Evolutionary conservation across 2,329 filamentous ascomycete species (phyloP), one percentile per base, ranked within the genome.

Genomic region (Huntiella omanensis): DNA sequence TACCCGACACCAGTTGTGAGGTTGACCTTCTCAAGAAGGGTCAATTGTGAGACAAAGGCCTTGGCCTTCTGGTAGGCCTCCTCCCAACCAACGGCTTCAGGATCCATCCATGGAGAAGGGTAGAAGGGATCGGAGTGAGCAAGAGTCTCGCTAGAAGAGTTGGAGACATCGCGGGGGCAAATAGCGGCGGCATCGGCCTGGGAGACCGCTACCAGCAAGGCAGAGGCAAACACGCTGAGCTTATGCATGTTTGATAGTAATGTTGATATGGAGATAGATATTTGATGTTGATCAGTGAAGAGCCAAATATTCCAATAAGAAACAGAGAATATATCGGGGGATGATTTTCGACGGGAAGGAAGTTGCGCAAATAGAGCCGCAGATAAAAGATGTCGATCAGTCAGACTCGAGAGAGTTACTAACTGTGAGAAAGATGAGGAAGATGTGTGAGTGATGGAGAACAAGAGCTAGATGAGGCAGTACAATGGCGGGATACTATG

Each of bases 11-110:
- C 88, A 1, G 87, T 95, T 2, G 88, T 96, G 52, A 98, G 60
- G 60, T 96, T 96, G 61, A 96, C 85, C 65, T 94, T 95, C 61
- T 95, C 87, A 8, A 77, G 58, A 33, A 94, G 68, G 1, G 85
- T 93, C 62, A 94, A 64, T 58, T 86, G 77, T 7, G 80, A 80
- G 40, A 95, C 85, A 55, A 94, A 88, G 2, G 69, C 73, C 53
- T 73, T 75, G 1, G 87, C 87, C 60, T 81, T 78, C 15, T 63
- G 64, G 54, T 93, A 87, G 35, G 85, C 84, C 5, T 75, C 71
- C 46, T 73, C 69, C 86, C 86, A 94, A 51, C 71, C 73, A 39
- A 72, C 65, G 8, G 81, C 82, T 4, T 73, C 60, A 13, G 83
- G 80, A 52, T 82, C 73, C 64, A 80, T 80, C 84, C 86, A 93